Base-by-base conservation (phyloP, 2,329 filamentous ascomycete species). In the Gnomoniopsis smithogilvyi region DNA sequence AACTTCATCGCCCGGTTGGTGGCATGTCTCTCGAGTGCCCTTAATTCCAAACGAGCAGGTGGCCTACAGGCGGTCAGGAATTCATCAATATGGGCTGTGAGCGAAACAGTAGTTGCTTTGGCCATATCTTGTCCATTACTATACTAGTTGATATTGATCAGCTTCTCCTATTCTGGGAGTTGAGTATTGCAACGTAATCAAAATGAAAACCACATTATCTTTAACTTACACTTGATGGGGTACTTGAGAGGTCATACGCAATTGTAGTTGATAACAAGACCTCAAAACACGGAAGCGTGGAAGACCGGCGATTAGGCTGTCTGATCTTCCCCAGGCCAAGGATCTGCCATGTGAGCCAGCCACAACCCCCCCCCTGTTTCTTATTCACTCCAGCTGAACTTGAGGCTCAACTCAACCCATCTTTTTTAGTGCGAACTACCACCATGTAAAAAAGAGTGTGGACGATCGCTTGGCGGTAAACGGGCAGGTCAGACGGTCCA, bases 221-320 rank as follows among this genome's bases (percentile, higher is more conserved):
- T 2, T 22, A 26, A 22, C 19, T 26, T 4, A 15, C 10, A 11
- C 43, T 26, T 26, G 15, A 6, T 43, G 51, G 19, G 41, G 22
- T 6, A 22, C 24, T 30, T 7, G 7, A 21, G 26, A 43, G n/a
- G n/a, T 15, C 22, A 54, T 52, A 52, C 51, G 4, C 26, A 30
- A 30, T 30, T 30, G 26, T 30, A 30, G 4, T n/a, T n/a, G n/a
- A n/a, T 30, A 8, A 30, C 26, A 30, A 30, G 4, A 30, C 26
- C 26, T 30, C 47, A 56, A 60, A 60, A 46, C 58, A 60, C 58
- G 58, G 58, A 60, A 60, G 22, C 19, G 24, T 50, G 48, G 53
- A 38, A 51, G 56, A 36, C 47, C 48, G 48, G 45, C 36, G 50
- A 24, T 51, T 56, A 52, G 53, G 48, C 22, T 60, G 58, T 60